Evolutionary conservation across 2,329 filamentous ascomycete species (phyloP), one percentile per base, ranked within the genome.

Genomic region (Pseudomassariella vexata): DNA sequence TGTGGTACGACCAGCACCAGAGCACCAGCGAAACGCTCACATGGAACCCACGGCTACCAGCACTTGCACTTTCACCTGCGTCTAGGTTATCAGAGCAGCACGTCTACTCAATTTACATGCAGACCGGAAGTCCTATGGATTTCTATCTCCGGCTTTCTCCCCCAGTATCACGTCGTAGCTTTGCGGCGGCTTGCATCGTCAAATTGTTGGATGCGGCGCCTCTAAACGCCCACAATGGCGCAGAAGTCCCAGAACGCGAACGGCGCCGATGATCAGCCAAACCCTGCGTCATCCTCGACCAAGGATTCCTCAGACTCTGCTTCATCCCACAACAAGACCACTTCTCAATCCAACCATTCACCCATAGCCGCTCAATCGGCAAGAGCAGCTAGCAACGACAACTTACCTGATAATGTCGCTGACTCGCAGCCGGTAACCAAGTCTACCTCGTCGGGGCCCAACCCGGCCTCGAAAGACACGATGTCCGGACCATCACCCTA

Each of bases 401-500:
- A 45, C 25, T 33, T 47, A 30, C 45, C 42, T 32, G 51, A 53
- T 41, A 47, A 50, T 53, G 49, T 46, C 41, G 48, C 53, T 34
- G 52, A 58, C 47, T 59, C 63, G 12, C 62, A 66, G 37, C 55
- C 65, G 40, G 67, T 70, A 64, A 65, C 59, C 33, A 68, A 67
- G 45, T 63, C 70, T 37, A 60, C 62, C 36, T 57, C 60, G 18
- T 53, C 62, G 18, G 63, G 60, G 37, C 65, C 66, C 34, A 68
- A 68, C 42, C 50, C 59, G 38, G 53, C 61, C 28, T 52, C 60
- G 36, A 76, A 70, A 52, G 73, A 76, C 38, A 57, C 54, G 42
- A 61, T 62, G 42, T 54, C 63, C 46, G 70, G 73, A 44, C 66
- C 82, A 30, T 79, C 78, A 46, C 80, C 79, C 28, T 95, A 98